phyloP scores from a whole-genome alignment of 2,329 filamentous ascomycete species.

The Beauveria scarabaeidicola region DNA sequence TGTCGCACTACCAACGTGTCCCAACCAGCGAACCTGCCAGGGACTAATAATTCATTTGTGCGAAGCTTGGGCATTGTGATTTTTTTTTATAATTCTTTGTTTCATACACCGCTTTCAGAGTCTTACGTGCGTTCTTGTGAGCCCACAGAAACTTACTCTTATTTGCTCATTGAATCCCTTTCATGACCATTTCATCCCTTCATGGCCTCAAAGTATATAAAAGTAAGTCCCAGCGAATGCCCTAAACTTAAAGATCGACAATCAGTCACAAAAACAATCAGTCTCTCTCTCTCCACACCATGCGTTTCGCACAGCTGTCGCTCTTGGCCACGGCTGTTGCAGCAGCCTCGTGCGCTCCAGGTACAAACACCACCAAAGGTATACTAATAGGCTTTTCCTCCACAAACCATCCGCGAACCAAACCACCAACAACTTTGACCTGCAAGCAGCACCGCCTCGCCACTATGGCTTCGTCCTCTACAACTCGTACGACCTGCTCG shows the following conservation, averaged over 20 bases:
- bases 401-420: not conserved
- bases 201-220: not conserved
- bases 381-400: not conserved
- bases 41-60: not conserved
- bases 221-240: not conserved
- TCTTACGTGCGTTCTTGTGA: not conserved
- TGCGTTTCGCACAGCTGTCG: not conserved
- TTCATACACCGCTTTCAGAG: not conserved
- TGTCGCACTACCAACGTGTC: not conserved
- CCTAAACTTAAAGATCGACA: not conserved
- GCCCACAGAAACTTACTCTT: not conserved
- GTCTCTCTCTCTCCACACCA: not conserved
- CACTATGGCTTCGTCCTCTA: constrained; percentile 4
- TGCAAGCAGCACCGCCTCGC: not conserved
- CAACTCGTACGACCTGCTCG: constrained; percentile 12
- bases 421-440: not conserved
- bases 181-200: no score
- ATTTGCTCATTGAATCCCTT: not conserved
- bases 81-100: not conserved
- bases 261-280: not conserved
- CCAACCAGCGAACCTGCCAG: not conserved
- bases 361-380: not conserved
- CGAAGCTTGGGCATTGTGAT: not conserved
- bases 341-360: not conserved
- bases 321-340: not conserved